These are phyloP conservation scores for Calendula officinalis DNA, from an alignment of 129 eudicot genomes.

Conservation along the genomic window DNA sequence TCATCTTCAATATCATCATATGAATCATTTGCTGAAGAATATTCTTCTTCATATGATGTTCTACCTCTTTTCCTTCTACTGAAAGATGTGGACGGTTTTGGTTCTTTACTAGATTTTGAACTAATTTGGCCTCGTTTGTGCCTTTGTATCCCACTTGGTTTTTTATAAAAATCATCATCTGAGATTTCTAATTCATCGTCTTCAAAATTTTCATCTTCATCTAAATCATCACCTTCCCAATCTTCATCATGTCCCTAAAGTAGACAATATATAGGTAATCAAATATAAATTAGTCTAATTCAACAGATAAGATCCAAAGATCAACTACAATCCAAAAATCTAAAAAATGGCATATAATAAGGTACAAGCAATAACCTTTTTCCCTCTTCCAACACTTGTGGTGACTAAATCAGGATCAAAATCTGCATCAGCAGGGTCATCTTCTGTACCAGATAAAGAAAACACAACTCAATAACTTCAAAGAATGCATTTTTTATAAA, in stretches of 20 bases:
- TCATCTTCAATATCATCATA: constrained; percentile 65
- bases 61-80: constrained; percentile 62
- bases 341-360: constrained; percentile 4
- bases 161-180: constrained; percentile 66
- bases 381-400: constrained; percentile 46
- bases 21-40: constrained; percentile 65
- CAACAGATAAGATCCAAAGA: constrained; percentile 13
- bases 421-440: constrained; percentile 99
- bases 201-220: constrained; percentile 67
- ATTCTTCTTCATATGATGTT: constrained; percentile 64
- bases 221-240: constrained; percentile 81
- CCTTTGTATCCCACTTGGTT: constrained; percentile 59
- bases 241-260: constrained; percentile 65
- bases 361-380: constrained; percentile 42
- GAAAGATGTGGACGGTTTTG: constrained; percentile 42
- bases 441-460: constrained; percentile 54
- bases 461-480: not conserved
- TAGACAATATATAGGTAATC: not conserved
- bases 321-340: not conserved
- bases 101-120: constrained; percentile 51
- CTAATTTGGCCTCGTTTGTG: constrained; percentile 47
- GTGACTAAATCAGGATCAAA: constrained; percentile 72
- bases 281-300: not conserved
- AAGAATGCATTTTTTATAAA: not conserved
- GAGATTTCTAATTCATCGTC: constrained; percentile 71